A percentile compares a stretch with the other conserved stretches of the same genome.
Conservation (phyloP, 306 rosid species). For the Glycyrrhiza uralensis region DNA sequence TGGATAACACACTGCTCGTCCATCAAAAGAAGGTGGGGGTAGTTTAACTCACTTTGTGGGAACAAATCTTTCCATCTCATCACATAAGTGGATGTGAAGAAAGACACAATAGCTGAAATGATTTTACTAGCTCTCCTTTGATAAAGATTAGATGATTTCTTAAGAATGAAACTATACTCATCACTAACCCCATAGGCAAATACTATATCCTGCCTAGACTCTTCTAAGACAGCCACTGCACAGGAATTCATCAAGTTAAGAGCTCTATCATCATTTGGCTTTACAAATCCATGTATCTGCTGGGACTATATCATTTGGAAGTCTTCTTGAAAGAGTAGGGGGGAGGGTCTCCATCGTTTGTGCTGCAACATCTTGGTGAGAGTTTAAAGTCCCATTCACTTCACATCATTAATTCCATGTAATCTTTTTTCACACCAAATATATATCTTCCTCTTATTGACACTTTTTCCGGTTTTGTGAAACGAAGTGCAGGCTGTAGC, state of each 20-base stretch:
- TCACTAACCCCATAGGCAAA: slow-evolving; percentile 83
- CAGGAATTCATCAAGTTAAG: slow-evolving; percentile 80
- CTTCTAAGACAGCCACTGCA: slow-evolving; percentile 62
- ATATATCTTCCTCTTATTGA: too few relatives aligned
- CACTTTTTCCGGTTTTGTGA: too few relatives aligned
- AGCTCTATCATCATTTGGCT: slow-evolving; percentile 85
- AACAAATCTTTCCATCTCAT: slow-evolving; percentile 67
- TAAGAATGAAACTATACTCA: slow-evolving; percentile 74
- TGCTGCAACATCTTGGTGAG: too few relatives aligned
- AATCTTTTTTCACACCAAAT: too few relatives aligned
- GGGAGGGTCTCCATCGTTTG: too few relatives aligned
- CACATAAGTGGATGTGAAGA: slow-evolving; percentile 63
- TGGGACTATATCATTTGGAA: too few relatives aligned
- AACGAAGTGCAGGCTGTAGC: too few relatives aligned
- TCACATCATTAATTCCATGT: too few relatives aligned
- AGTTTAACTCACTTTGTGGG: slow-evolving; percentile 46
- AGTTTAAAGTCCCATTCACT: too few relatives aligned
- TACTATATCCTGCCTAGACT: slow-evolving; percentile 60
- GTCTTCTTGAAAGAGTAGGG: too few relatives aligned
- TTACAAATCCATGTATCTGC: slow-evolving; percentile 68
- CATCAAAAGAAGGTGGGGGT: slow-evolving; percentile 75
- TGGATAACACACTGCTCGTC: slow-evolving; percentile 83
- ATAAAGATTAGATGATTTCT: slow-evolving; percentile 55
- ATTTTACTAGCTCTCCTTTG: slow-evolving; percentile 53
- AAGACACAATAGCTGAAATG: slow-evolving; percentile 56